Evolutionary conservation across 805 yeast genomes (phyloP).

Genomic region (Lipomyces spencermartinsiae): DNA sequence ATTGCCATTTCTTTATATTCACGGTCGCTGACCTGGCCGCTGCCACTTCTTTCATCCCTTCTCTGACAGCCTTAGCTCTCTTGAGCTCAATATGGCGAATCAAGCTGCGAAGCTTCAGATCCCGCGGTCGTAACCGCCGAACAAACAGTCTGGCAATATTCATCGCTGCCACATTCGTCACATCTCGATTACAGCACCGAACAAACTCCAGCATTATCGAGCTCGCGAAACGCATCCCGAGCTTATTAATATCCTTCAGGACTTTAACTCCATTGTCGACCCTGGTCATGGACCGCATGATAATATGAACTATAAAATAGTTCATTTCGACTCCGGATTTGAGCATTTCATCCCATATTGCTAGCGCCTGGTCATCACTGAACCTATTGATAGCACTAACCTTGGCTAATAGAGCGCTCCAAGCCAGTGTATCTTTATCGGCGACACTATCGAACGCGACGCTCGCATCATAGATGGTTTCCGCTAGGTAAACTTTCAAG

Average conservation of each 20-base stretch:
- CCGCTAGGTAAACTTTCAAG: slow-evolving; percentile 8
- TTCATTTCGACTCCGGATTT: slow-evolving; percentile 13
- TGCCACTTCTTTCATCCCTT: neutral
- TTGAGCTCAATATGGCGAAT: slow-evolving; percentile 4
- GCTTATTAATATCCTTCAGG: neutral
- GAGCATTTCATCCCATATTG: slow-evolving; percentile 18
- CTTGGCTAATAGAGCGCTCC: slow-evolving; percentile 24
- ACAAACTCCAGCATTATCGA: slow-evolving; percentile 21
- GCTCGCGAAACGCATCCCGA: neutral
- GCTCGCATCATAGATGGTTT: slow-evolving; percentile 18
- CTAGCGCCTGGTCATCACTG: slow-evolving; percentile 14
- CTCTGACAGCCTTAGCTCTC: slow-evolving; percentile 1
- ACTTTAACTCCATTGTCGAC: slow-evolving; percentile 15
- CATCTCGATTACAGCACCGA: slow-evolving; percentile 29
- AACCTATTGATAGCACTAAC: slow-evolving; percentile 9
- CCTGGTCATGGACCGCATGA: slow-evolving; percentile 15
- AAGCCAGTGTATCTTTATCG: slow-evolving; percentile 18
- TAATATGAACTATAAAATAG: slow-evolving; percentile 14
- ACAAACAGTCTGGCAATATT: slow-evolving; percentile 12
- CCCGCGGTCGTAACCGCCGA: neutral
- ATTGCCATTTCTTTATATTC: neutral
- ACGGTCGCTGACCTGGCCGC: neutral
- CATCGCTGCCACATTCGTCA: slow-evolving; percentile 23
- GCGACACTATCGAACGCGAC: slow-evolving; percentile 14
- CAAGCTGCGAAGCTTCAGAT: neutral